Percentiles rank a stretch among this genome's conserved stretches.
phyloP scores from a whole-genome alignment of 305 asterid species.

The Plantago rigida region DNA sequence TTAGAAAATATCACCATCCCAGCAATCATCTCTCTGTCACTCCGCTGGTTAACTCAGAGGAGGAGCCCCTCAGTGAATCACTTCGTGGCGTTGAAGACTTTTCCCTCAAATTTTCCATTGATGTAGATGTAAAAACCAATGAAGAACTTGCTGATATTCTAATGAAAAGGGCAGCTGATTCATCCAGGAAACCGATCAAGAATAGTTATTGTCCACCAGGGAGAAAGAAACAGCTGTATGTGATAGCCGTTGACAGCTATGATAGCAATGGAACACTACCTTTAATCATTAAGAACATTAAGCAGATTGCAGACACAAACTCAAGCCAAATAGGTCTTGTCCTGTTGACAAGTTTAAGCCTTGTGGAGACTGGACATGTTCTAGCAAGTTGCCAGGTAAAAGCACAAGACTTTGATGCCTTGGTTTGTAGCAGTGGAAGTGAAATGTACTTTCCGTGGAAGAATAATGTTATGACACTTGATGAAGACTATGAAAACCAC shows the following conservation, averaged over 20 bases:
- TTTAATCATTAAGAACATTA: slow-evolving; percentile 42
- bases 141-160: slow-evolving; percentile 52
- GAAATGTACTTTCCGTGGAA: slow-evolving; percentile 70
- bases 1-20: slow-evolving; percentile 40
- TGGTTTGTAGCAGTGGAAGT: slow-evolving; percentile 83
- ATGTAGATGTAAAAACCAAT: slow-evolving; percentile 53
- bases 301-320: slow-evolving; percentile 38
- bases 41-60: slow-evolving; percentile 61
- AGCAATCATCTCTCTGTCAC: slow-evolving; percentile 38
- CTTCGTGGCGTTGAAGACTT: slow-evolving; percentile 62
- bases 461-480: slow-evolving; percentile 46
- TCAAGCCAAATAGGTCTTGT: slow-evolving; percentile 55
- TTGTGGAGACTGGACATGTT: slow-evolving; percentile 44
- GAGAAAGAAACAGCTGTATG: slow-evolving; percentile 49
- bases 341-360: slow-evolving; percentile 71
- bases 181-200: slow-evolving; percentile 28
- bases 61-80: slow-evolving; percentile 65
- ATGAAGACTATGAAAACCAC: slow-evolving; percentile 62
- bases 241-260: slow-evolving; percentile 54
- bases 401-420: slow-evolving; percentile 59
- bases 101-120: slow-evolving; percentile 66
- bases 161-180: slow-evolving; percentile 37
- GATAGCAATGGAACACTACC: slow-evolving; percentile 39
- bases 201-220: slow-evolving; percentile 40
- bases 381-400: slow-evolving; percentile 44